Conservation (phyloP, 306 rosid genomes). For the Senna tora region DNA sequence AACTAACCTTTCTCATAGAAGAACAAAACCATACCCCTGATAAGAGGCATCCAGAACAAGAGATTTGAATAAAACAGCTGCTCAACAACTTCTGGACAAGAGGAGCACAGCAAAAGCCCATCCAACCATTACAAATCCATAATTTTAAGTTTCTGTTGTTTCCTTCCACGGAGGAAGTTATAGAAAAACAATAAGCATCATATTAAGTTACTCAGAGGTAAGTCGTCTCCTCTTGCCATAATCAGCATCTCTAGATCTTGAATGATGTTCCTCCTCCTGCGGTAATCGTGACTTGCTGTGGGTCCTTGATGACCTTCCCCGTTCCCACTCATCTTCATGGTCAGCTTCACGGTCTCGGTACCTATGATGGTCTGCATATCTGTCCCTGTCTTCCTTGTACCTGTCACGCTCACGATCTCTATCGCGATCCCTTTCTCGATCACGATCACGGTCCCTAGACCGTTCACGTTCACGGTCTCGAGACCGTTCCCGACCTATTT, state of each 20-base stretch:
- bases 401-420: conserved; percentile 79
- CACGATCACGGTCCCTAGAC: conserved; percentile 43
- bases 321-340: conserved; percentile 86
- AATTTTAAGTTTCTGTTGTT: conserved; percentile 37
- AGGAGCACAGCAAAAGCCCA: conserved; percentile 48
- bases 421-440: conserved; percentile 61
- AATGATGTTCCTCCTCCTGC: conserved; percentile 80
- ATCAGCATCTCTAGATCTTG: conserved; percentile 91
- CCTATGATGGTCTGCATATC: conserved; percentile 87
- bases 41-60: conserved; percentile 47
- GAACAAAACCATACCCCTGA: conserved; percentile 46
- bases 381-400: conserved; percentile 83
- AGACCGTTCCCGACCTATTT: conserved; percentile 55
- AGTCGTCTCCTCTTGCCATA: conserved; percentile 92
- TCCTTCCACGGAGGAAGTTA: conserved; percentile 38
- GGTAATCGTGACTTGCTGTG: conserved; percentile 75
- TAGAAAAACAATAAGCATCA: conserved; percentile 33
- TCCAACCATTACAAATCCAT: conserved; percentile 47
- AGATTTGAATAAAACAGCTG: conserved; percentile 48
- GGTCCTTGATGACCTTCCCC: conserved; percentile 84
- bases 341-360: conserved; percentile 77
- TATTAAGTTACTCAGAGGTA: conserved; percentile 68
- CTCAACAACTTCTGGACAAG: conserved; percentile 48
- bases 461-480: conserved; percentile 56
- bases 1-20: conserved; percentile 53